Base-by-base conservation (phyloP, 805 yeast species). In the Spathaspora arborariae region DNA sequence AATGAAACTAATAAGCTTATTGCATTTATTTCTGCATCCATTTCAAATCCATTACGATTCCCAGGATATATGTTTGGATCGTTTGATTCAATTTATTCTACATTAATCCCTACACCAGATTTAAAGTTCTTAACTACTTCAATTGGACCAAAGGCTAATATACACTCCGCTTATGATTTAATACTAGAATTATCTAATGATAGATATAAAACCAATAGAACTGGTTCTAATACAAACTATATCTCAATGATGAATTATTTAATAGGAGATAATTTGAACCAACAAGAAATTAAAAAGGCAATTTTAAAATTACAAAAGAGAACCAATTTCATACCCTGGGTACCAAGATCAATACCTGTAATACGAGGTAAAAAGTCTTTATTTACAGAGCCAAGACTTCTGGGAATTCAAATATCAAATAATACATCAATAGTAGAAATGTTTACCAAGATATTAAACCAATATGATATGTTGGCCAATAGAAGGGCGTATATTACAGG, bases 31-130 rank as follows among this genome's bases (percentile, higher is more conserved):
- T 79, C 90, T 74, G 83, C 96, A 0, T 82, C 91, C 0, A 72
- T 89, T 2, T 88, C 98, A 2, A 88, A 92, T 50, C 87, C 98
- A 0, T 67, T 94, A 39, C 74, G 99, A 54, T 92, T 86, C 62
- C 99, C 99, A 3, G 84, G 94, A 41, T 89, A 89, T 67, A 84
- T 90, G 79, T 91, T 88, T 72, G 87, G 85, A 59, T 88, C 96
- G 3, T 68, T 86, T 54, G 87, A 90, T 35, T 84, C 95, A 42
- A 81, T 94, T 15, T 65, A 89, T 42, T 83, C 97, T 1, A 81
- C 92, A 1, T 65, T 94, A 53, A 79, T 94, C 2, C 97, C 97
- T 2, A 84, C 89, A 0, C 96, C 85, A 6, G 88, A 85, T 53
- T 79, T 80, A 47, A 83, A 85, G 44, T 68, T 68, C 48, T 59